These are phyloP conservation scores for Hemileia vastatrix DNA, from an alignment of 1,284 basidiomycete species.

Conservation along the genomic window DNA sequence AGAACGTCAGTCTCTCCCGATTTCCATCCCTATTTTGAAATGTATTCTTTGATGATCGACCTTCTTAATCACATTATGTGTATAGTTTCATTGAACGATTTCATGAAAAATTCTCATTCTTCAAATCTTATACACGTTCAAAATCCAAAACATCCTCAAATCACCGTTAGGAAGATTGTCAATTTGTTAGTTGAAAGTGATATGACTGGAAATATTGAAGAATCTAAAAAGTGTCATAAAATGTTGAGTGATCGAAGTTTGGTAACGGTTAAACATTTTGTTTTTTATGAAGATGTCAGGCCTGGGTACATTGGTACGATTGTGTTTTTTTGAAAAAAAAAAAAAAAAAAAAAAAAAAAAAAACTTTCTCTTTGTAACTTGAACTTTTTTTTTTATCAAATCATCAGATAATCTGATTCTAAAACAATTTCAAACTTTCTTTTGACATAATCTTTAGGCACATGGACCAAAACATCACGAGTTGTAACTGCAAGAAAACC, in stretches of 20 bases:
- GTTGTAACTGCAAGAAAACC: slow-evolving; percentile 64
- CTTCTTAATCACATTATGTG: neutral
- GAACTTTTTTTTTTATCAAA: too few species aligned
- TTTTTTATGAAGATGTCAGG: slow-evolving; percentile 20
- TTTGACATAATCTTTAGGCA: slow-evolving; percentile 47
- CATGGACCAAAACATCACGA: slow-evolving; percentile 66
- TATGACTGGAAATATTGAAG: slow-evolving; percentile 9
- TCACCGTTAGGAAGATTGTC: slow-evolving; percentile 9
- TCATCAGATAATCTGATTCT: too few species aligned
- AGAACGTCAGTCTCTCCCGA: neutral
- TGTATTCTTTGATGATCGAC: too few species aligned
- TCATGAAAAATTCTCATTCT: slow-evolving; percentile 7
- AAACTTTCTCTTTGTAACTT: too few species aligned
- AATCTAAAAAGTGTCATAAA: slow-evolving; percentile 13
- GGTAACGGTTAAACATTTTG: slow-evolving; percentile 9
- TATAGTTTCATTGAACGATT: slow-evolving; percentile 11
- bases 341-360: too few species aligned
- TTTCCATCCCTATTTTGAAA: neutral
- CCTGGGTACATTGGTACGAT: slow-evolving; percentile 14
- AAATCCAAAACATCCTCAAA: slow-evolving; percentile 6
- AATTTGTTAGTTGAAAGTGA: slow-evolving; percentile 16
- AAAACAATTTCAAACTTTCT: neutral
- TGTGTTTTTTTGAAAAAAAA: too few species aligned
- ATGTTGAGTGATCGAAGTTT: slow-evolving; percentile 7
- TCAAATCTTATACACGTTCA: neutral